Base-by-base conservation (phyloP, 2,329 filamentous ascomycete species). In the Trichophyton simii region DNA sequence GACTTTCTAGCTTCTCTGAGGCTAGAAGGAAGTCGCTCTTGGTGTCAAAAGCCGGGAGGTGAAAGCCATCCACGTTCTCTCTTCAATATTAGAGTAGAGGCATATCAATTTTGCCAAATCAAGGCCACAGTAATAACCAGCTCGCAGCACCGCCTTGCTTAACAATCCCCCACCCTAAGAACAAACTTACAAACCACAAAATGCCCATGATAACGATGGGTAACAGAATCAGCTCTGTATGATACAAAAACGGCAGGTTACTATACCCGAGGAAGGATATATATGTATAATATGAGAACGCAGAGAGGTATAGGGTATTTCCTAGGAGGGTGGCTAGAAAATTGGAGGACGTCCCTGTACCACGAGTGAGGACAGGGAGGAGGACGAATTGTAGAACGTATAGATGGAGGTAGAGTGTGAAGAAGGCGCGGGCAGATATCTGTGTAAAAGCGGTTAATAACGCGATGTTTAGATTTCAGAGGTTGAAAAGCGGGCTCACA, bases 181-280 rank as follows among this genome's bases (percentile, higher is more conserved):
- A 76, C 61, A 79, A 68, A 66, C 77, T 78, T 18, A 79, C 69
- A n/a, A 78, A 67, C 83, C 84, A 87, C 28, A 87, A 68, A 31
- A 86, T 75, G 1, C 78, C 78, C 57, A 83, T 80, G 1, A 83
- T 75, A n/a, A 83, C 75, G 55, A 86, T 81, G 0, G 85, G 85
- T 11, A 82, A 75, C 36, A 87, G 77, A 13, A 87, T 76, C 2
- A 87, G 78, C 70, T 87, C 83, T 0, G 85, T 87, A 65, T 87
- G 83, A 68, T 84, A 82, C 25, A 87, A 72, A 69, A 87, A 87
- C 0, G 85, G 84, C 15, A 87, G 75, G 25, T 84, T 83, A 67
- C 87, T 87, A 72, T 87, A 87, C 38, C 85, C 85, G 50, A 87
- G 75, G 70, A 87, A 87, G 7, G 82, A 85, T 67, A 87, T 85